phyloP scores from a whole-genome alignment of 2,329 filamentous ascomycete genomes.

The Colletotrichum simmondsii region DNA sequence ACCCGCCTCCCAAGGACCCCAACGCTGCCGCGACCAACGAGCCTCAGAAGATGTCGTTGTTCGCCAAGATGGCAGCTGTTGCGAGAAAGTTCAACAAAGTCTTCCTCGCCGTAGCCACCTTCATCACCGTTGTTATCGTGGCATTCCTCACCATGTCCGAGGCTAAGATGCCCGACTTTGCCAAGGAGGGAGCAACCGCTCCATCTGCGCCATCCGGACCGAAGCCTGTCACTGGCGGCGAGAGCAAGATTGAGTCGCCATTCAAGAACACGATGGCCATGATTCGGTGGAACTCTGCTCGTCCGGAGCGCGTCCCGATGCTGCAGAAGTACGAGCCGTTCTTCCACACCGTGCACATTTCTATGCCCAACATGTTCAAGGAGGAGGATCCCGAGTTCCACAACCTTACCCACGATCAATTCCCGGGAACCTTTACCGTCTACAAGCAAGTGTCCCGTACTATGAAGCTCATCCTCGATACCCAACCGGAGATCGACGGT shows the following conservation, averaged over 20 bases:
- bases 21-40: constrained; percentile 24
- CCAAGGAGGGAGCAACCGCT: constrained; percentile 16
- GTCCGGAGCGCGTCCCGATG: constrained; percentile 40
- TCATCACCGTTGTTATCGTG: constrained; percentile 37
- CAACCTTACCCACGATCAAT: constrained; percentile 44
- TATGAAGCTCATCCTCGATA: constrained; percentile 44
- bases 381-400: constrained; percentile 33
- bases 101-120: constrained; percentile 28
- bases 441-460: constrained; percentile 42
- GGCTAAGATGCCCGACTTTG: constrained; percentile 34
- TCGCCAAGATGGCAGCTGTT: constrained; percentile 27
- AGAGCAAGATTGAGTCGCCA: constrained; percentile 37
- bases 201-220: background rate
- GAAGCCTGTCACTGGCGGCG: constrained; percentile 23
- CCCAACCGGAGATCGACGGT: constrained; percentile 41
- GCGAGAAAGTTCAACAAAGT: constrained; percentile 33
- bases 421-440: constrained; percentile 35
- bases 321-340: constrained; percentile 43
- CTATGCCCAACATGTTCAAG: constrained; percentile 38
- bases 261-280: constrained; percentile 43
- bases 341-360: constrained; percentile 43
- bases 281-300: constrained; percentile 42
- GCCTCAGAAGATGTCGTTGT: constrained; percentile 27
- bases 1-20: constrained; percentile 39
- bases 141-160: constrained; percentile 35